A percentile compares a stretch with the other conserved stretches of the same genome.
Conservation (phyloP, 768 basidiomycete species). For the Suillus subluteus region DNA sequence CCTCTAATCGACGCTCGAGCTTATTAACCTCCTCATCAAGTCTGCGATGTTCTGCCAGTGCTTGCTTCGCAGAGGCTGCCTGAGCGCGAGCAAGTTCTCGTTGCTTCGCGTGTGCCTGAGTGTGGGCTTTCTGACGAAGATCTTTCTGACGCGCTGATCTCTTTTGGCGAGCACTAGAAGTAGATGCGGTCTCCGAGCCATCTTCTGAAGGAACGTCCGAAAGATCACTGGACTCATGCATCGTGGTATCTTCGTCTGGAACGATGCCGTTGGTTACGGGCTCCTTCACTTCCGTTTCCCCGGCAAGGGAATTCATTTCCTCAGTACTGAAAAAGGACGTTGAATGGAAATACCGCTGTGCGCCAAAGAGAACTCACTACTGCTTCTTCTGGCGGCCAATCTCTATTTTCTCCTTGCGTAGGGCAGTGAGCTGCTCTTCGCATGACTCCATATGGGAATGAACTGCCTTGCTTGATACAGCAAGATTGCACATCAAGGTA, state of each 20-base stretch:
- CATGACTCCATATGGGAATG: conserved; percentile 90
- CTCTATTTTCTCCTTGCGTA: conserved; percentile 95
- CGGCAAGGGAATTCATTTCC: conserved; percentile 68
- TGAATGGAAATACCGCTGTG: conserved; percentile 18
- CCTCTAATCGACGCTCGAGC: conserved; percentile 78
- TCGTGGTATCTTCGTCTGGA: conserved; percentile 55
- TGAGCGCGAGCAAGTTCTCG: conserved; percentile 79
- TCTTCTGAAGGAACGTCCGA: conserved; percentile 71
- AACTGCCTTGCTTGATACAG: conserved; percentile 87
- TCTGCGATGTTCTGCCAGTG: conserved; percentile 79
- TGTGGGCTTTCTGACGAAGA: conserved; percentile 55
- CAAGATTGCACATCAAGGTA: conserved; percentile 87
- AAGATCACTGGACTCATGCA: conserved; percentile 72
- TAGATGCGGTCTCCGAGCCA: conserved; percentile 62
- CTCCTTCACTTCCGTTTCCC: conserved; percentile 56
- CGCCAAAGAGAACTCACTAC: conserved; percentile 58
- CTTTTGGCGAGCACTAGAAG: conserved; percentile 43
- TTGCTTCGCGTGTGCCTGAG: conserved; percentile 71
- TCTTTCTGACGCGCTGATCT: conserved; percentile 53
- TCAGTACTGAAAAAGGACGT: conserved; percentile 53
- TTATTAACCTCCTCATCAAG: conserved; percentile 89
- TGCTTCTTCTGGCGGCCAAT: conserved; percentile 89
- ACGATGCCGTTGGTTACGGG: conserved; percentile 40
- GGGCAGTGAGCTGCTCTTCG: conserved; percentile 86
- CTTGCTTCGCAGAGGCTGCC: conserved; percentile 79